Percentiles rank a stretch among this genome's conserved stretches.
Conservation (phyloP, 305 asterid species). For the Fraxinus xanthoxyloides region DNA sequence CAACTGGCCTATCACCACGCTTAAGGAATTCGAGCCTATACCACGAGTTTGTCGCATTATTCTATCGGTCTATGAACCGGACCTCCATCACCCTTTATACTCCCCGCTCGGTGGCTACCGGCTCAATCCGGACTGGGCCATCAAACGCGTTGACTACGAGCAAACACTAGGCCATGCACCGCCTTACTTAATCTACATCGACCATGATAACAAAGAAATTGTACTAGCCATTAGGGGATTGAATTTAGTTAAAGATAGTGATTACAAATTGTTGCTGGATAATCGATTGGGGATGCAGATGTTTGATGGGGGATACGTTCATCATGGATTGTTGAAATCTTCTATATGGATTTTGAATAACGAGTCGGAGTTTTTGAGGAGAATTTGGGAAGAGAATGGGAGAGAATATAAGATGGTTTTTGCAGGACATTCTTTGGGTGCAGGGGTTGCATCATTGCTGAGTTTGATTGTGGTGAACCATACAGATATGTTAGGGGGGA, state of each 20-base stretch:
- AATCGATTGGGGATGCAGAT: slow-evolving; percentile 83
- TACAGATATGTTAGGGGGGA: slow-evolving; percentile 63
- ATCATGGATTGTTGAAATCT: slow-evolving; percentile 79
- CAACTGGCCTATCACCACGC: slow-evolving; percentile 75
- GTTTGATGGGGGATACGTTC: slow-evolving; percentile 96
- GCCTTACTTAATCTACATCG: slow-evolving; percentile 73
- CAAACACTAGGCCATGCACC: slow-evolving; percentile 75
- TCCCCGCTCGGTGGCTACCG: slow-evolving; percentile 66
- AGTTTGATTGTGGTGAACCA: slow-evolving; percentile 73
- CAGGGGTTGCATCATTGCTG: slow-evolving; percentile 81
- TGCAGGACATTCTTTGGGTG: slow-evolving; percentile 91
- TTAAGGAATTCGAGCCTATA: slow-evolving; percentile 69
- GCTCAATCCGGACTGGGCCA: slow-evolving; percentile 58
- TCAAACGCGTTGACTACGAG: slow-evolving; percentile 74
- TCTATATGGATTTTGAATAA: slow-evolving; percentile 72
- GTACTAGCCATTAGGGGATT: slow-evolving; percentile 82
- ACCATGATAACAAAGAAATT: slow-evolving; percentile 67
- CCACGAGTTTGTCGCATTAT: slow-evolving; percentile 80
- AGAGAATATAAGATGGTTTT: slow-evolving; percentile 70
- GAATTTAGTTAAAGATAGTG: slow-evolving; percentile 66
- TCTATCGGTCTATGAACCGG: slow-evolving; percentile 79
- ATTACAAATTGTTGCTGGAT: slow-evolving; percentile 65
- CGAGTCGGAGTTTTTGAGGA: slow-evolving; percentile 62
- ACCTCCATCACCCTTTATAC: slow-evolving; percentile 59
- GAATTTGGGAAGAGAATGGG: slow-evolving; percentile 79